phyloP scores from a whole-genome alignment of 495 filamentous ascomycete genomes.

The Annulohypoxylon bovei region DNA sequence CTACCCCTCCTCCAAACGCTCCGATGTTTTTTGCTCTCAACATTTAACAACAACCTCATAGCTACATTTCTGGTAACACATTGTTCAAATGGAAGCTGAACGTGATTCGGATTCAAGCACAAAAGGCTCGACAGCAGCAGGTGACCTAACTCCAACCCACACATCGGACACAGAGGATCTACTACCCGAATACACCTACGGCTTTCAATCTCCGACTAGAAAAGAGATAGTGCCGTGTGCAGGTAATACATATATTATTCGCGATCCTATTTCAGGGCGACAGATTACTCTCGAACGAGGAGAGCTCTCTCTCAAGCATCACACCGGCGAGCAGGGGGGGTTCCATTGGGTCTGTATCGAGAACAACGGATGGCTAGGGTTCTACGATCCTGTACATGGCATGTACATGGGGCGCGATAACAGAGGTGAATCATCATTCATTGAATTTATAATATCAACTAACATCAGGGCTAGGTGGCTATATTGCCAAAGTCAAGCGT shows the following conservation, averaged over 20 bases:
- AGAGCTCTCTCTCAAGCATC: conserved; percentile 40
- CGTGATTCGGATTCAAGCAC: not conserved
- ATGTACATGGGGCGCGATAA: conserved; percentile 47
- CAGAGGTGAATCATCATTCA: no score
- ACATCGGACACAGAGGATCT: not conserved
- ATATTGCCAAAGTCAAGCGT: conserved; percentile 12
- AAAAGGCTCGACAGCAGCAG: conserved; percentile 16
- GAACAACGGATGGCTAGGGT: conserved; percentile 54
- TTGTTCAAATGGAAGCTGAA: not conserved
- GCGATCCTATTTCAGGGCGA: conserved; percentile 34
- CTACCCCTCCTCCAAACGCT: conserved; percentile 10
- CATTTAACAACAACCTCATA: not conserved
- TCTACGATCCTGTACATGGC: conserved; percentile 45
- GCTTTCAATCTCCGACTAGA: not conserved
- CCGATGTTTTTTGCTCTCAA: not conserved
- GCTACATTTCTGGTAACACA: not conserved
- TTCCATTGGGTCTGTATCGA: conserved; percentile 54
- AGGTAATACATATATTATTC: conserved; percentile 47
- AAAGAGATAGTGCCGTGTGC: conserved; percentile 36
- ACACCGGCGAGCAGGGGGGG: conserved; percentile 45
- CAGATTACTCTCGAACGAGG: conserved; percentile 50
- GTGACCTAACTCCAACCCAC: conserved; percentile 14
- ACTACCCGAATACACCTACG: not conserved
- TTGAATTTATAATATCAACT: no score
- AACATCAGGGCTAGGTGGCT: no score